Conservation (phyloP, 345 rosid genomes). For the Citrus unshiu region DNA sequence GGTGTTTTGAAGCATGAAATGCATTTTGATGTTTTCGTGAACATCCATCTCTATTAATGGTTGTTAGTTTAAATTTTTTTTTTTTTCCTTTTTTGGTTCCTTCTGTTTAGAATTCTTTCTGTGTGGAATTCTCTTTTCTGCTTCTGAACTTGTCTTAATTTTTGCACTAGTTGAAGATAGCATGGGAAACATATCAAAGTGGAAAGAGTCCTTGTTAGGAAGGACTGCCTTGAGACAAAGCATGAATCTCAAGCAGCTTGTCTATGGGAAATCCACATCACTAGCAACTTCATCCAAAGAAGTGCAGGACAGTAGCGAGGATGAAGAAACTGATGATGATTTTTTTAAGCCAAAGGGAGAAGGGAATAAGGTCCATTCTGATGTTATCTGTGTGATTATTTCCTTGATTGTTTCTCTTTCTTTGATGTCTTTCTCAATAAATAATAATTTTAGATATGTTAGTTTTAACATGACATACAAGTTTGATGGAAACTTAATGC, state of each 20-base stretch:
- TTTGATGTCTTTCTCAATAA: not conserved
- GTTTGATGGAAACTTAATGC: not conserved
- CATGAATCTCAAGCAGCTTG: slow-evolving; percentile 71
- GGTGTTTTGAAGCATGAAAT: not conserved
- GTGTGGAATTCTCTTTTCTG: not conserved
- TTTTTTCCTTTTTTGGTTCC: no score
- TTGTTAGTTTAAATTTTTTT: not conserved
- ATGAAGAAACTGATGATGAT: slow-evolving; percentile 59
- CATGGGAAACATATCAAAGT: slow-evolving; percentile 73
- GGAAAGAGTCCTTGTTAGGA: slow-evolving; percentile 52
- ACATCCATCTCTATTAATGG: not conserved
- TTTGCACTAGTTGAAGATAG: slow-evolving; percentile 34
- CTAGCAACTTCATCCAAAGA: slow-evolving; percentile 32
- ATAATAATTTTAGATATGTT: not conserved
- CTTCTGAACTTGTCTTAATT: slow-evolving; percentile 15
- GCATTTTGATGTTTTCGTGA: not conserved
- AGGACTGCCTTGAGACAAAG: slow-evolving; percentile 30
- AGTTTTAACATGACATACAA: not conserved
- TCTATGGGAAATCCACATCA: slow-evolving; percentile 58
- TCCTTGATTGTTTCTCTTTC: not conserved
- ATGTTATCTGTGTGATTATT: not conserved
- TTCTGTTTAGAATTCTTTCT: not conserved
- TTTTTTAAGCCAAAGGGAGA: slow-evolving; percentile 90
- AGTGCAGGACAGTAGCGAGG: slow-evolving; percentile 41
- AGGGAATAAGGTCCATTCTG: slow-evolving; percentile 55